Evolutionary conservation across 129 eudicot species (phyloP), one percentile per base, ranked within the genome.

Genomic region (Centrapalus pauciflorus): DNA sequence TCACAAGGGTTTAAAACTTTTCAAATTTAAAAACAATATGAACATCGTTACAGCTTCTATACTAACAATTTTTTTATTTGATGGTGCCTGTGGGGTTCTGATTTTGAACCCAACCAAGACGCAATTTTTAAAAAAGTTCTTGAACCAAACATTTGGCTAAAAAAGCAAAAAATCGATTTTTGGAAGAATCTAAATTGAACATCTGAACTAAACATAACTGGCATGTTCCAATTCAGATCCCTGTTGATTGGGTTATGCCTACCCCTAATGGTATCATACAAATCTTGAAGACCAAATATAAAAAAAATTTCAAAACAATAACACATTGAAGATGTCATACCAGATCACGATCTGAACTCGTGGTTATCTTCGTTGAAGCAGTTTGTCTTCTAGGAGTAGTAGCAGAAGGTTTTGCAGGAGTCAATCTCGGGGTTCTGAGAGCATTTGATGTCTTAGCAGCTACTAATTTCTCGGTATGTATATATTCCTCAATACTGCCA

Each of bases 261-360:
- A n/a, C n/a, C n/a, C n/a, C n/a, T n/a, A n/a, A 38, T 1, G 13
- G 3, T 38, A 46, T 46, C 23, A 45, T 45, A 14, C 16, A 8
- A 45, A 43, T 14, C 16, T 43, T 0, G 21, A 43, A 43, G 16
- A 43, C 14, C 7, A 41, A 40, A 13, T 41, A 41, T 41, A n/a
- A n/a, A n/a, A n/a, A n/a, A n/a, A n/a, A n/a, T n/a, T n/a, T n/a
- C n/a, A n/a, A n/a, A n/a, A n/a, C n/a, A n/a, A n/a, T n/a, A n/a
- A n/a, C n/a, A n/a, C n/a, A n/a, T n/a, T n/a, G n/a, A n/a, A n/a
- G n/a, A n/a, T n/a, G n/a, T n/a, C 81, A 61, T 73, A 89, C 98
- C 81, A 77, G 62, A 74, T 78, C 87, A 33, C 89, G 90, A 50
- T 77, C 84, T 49, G 89, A 81, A 29, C 79, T 80, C 19, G 69